Evolutionary conservation across 176 grass and related monocot genomes (phyloP), one percentile per base, ranked within the genome.

Genomic region (Tillandsia leiboldiana): DNA sequence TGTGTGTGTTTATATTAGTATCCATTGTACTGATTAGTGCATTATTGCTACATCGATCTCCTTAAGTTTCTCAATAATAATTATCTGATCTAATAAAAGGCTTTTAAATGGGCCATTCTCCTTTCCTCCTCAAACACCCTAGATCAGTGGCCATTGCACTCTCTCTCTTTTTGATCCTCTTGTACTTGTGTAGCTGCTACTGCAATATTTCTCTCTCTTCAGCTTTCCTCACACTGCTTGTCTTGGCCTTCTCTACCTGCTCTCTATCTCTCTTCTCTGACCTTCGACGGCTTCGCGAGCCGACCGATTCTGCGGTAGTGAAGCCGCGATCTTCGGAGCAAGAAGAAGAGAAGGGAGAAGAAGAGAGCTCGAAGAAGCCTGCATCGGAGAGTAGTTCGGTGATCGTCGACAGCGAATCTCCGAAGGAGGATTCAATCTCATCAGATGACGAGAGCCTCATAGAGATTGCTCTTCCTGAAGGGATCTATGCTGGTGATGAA

Each of bases 391-490:
- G 11, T 58, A 7, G 13, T 42, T 42, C 63, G 11, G 2, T 11
- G 24, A 48, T 12, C 2, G 72, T 56, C 3, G 50, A 66, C 2
- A 63, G 0, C 20, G 20, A 67, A 11, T 9, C n/a, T 1, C 52
- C 47, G 3, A 2, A 10, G 17, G 14, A 64, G 3, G 64, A 42
- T 56, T 67, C 73, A 4, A 67, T 67, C 18, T 76, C 64, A 18
- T 64, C 67, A 18, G 73, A 76, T 33, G 73, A 76, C 11, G 73
- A 76, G 11, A 76, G 65, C 64, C 73, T 76, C 64, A 76, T 76
- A 10, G 73, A 76, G 51, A 54, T 76, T 29, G 65, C 50, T 15
- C 51, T 76, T 1, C 64, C 73, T 20, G 64, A 76, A 13, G 73
- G 73, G 49, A 50, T 57, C 14, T 76, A 67, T 48, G 51, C 57